Evolutionary conservation across 768 basidiomycete species (phyloP).

Genomic region (Serendipita sp.): DNA sequence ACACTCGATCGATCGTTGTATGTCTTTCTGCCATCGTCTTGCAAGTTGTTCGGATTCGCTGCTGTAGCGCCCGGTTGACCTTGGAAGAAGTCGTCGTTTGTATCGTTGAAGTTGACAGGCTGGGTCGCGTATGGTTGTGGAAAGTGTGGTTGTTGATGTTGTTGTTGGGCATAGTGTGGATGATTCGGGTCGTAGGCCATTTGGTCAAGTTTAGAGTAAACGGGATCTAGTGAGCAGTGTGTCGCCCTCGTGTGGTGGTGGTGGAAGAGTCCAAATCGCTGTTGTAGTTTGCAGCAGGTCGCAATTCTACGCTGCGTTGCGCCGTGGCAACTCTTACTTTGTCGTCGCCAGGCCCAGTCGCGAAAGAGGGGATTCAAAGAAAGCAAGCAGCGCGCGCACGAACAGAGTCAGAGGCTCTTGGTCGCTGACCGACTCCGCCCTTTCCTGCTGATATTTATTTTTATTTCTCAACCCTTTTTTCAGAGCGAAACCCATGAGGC

Average conservation of each 20-base stretch:
- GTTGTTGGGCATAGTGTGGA: too few species aligned
- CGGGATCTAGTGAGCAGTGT: background rate
- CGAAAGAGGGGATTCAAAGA: too few species aligned
- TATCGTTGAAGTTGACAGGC: conserved; percentile 12
- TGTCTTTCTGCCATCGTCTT: background rate
- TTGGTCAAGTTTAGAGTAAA: background rate
- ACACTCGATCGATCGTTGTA: conserved; percentile 6
- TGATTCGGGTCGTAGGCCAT: background rate
- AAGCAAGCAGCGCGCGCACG: too few species aligned
- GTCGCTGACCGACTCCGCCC: too few species aligned
- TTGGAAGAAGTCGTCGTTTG: conserved; percentile 4
- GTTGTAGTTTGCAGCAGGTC: background rate
- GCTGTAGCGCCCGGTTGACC: conserved; percentile 7
- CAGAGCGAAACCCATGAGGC: too few species aligned
- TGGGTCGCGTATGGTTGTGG: conserved; percentile 4
- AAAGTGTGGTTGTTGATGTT: background rate
- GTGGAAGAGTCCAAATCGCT: conserved; percentile 3
- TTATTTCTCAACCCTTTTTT: too few species aligned
- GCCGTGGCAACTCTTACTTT: too few species aligned
- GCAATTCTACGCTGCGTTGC: background rate
- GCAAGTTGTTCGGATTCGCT: conserved; percentile 4
- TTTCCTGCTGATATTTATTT: too few species aligned
- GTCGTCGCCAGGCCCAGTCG: too few species aligned
- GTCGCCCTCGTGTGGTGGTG: background rate
- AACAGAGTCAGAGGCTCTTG: too few species aligned